These are phyloP conservation scores for Prunus kanzakura DNA, from an alignment of 306 rosid species.

Conservation along the genomic window DNA sequence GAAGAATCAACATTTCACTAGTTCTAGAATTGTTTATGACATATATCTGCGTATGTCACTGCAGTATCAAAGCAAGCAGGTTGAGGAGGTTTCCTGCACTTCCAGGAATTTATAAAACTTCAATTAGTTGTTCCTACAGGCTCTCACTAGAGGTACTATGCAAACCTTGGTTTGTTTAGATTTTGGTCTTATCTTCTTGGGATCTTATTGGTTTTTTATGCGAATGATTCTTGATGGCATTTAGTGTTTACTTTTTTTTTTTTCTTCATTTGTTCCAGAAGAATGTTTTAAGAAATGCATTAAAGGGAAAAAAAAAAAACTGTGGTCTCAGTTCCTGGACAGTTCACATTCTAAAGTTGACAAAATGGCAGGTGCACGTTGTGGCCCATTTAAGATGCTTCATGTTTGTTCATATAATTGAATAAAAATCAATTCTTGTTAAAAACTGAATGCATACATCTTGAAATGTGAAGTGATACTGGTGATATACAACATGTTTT, in stretches of 20 bases:
- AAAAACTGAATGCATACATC: neutral
- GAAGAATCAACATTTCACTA: slow-evolving; percentile 41
- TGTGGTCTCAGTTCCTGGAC: neutral
- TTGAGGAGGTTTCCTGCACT: slow-evolving; percentile 81
- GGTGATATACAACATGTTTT: neutral
- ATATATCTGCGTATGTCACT: slow-evolving; percentile 82
- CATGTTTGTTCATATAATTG: neutral
- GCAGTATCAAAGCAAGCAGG: slow-evolving; percentile 98
- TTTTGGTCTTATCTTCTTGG: neutral
- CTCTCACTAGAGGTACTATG: slow-evolving; percentile 79
- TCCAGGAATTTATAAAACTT: slow-evolving; percentile 61
- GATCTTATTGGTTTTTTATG: neutral
- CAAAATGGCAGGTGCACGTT: neutral
- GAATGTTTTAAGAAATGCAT: neutral
- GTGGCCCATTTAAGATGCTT: neutral
- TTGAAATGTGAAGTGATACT: neutral
- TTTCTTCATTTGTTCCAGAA: neutral
- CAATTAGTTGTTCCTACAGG: slow-evolving; percentile 73
- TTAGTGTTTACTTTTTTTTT: neutral
- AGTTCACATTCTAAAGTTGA: neutral
- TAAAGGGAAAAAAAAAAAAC: neutral
- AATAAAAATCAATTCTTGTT: neutral
- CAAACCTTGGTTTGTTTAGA: slow-evolving; percentile 54
- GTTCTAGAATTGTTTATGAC: slow-evolving; percentile 56
- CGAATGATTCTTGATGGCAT: neutral